Evolutionary conservation across 108 stramenopile species (phyloP).

Genomic region (Thalassiosira profunda): DNA sequence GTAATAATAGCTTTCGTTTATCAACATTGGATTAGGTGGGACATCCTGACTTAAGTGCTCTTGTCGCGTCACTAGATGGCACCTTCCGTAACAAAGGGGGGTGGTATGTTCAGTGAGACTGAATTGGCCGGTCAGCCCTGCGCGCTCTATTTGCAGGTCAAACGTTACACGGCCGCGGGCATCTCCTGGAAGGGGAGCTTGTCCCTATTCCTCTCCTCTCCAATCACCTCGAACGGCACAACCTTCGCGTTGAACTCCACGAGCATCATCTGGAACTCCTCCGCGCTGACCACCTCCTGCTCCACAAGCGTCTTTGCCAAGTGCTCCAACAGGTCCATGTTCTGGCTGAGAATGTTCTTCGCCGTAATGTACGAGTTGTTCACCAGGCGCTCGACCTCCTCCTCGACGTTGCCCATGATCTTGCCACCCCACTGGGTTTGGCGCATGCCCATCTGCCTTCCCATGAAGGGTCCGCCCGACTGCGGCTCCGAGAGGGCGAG

Average conservation of each 20-base stretch:
- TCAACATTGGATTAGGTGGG: background rate
- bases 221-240: slow-evolving; percentile 71
- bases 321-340: slow-evolving; percentile 53
- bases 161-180: slow-evolving; percentile 53
- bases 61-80: slow-evolving; percentile 10
- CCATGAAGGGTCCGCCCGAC: slow-evolving; percentile 58
- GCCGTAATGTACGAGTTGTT: slow-evolving; percentile 67
- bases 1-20: too few relatives aligned
- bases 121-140: background rate
- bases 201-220: slow-evolving; percentile 77
- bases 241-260: slow-evolving; percentile 59
- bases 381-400: slow-evolving; percentile 76
- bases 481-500: slow-evolving; percentile 50
- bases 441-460: slow-evolving; percentile 56
- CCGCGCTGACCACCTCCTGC: slow-evolving; percentile 70
- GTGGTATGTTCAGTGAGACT: background rate
- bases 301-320: slow-evolving; percentile 65
- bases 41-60: slow-evolving; percentile 11
- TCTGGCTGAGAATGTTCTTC: slow-evolving; percentile 69
- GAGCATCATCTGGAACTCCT: slow-evolving; percentile 73
- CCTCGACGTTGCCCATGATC: slow-evolving; percentile 58
- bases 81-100: background rate
- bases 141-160: too few relatives aligned
- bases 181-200: slow-evolving; percentile 85
- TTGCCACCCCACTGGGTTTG: slow-evolving; percentile 69